Percentiles rank a stretch among this genome's conserved stretches.
Evolutionary conservation across 148 eudicot genomes (phyloP).

Genomic region (Spergularia bocconei): DNA sequence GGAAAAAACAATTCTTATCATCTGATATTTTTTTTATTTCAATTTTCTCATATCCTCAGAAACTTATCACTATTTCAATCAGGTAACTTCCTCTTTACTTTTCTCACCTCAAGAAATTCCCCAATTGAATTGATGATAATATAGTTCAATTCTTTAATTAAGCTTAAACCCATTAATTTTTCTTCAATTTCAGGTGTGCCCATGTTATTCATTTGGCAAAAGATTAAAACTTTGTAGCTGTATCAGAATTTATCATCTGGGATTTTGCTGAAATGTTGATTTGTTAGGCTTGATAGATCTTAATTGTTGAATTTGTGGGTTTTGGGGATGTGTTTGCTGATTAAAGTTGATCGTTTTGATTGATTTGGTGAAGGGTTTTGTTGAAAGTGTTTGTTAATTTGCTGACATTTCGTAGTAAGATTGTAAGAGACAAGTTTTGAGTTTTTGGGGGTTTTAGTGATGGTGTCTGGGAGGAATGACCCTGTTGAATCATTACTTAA

Average conservation of each 20-base stretch:
- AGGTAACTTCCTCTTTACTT: slow-evolving; percentile 5
- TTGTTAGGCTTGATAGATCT: slow-evolving; percentile 12
- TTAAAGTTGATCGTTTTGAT: slow-evolving; percentile 19
- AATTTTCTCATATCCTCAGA: slow-evolving; percentile 15
- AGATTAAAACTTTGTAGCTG: slow-evolving; percentile 4
- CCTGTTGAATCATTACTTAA: slow-evolving; percentile 66
- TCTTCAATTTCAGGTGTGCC: slow-evolving; percentile 26
- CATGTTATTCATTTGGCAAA: slow-evolving; percentile 21
- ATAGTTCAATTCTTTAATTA: background rate
- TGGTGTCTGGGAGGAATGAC: slow-evolving; percentile 70
- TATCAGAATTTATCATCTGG: slow-evolving; percentile 11
- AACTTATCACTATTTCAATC: slow-evolving; percentile 6
- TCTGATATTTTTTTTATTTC: slow-evolving; percentile 10
- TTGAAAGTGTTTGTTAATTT: slow-evolving; percentile 13
- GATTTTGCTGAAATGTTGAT: slow-evolving; percentile 5
- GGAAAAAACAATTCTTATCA: slow-evolving; percentile 19
- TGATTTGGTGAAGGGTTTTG: slow-evolving; percentile 18
- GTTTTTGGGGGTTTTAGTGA: slow-evolving; percentile 35
- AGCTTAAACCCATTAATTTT: slow-evolving; percentile 15
- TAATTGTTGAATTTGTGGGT: slow-evolving; percentile 8
- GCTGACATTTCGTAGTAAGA: slow-evolving; percentile 14
- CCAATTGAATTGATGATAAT: background rate
- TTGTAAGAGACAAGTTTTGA: background rate
- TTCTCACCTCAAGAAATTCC: background rate
- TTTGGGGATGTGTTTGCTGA: slow-evolving; percentile 22